Evolutionary conservation across 805 yeast genomes (phyloP).

Genomic region (Metschnikowia similis): DNA sequence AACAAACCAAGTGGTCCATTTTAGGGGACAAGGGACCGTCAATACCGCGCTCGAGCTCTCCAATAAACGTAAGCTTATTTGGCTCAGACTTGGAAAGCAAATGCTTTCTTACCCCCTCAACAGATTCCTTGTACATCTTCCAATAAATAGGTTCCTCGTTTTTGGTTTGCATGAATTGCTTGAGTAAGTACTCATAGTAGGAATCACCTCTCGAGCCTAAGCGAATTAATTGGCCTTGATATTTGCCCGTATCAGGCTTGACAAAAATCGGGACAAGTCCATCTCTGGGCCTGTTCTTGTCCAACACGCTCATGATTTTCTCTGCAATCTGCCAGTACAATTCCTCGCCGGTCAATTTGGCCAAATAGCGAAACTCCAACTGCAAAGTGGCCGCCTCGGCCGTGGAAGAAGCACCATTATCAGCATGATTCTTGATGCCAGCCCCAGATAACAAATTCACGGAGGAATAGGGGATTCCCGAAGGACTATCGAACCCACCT

Average conservation of each 20-base stretch:
- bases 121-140: constrained; percentile 72
- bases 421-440: constrained; percentile 59
- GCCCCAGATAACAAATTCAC: constrained; percentile 65
- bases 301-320: constrained; percentile 64
- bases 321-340: constrained; percentile 79
- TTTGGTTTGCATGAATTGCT: constrained; percentile 78
- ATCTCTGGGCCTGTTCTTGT: constrained; percentile 56
- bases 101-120: constrained; percentile 70
- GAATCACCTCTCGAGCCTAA: constrained; percentile 92
- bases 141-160: constrained; percentile 57
- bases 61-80: constrained; percentile 60
- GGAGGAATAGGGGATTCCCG: constrained; percentile 77
- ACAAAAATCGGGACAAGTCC: constrained; percentile 84
- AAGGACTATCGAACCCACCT: constrained; percentile 60
- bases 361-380: constrained; percentile 77
- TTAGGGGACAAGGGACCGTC: constrained; percentile 56
- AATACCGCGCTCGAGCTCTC: constrained; percentile 74
- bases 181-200: constrained; percentile 82
- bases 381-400: constrained; percentile 89
- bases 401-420: constrained; percentile 77
- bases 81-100: constrained; percentile 61
- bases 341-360: constrained; percentile 74
- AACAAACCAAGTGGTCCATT: constrained; percentile 93
- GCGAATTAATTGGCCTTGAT: constrained; percentile 61
- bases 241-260: constrained; percentile 68